These are phyloP conservation scores for Sisymbrium altissimum DNA, from an alignment of 345 rosid genomes.

Conservation along the genomic window DNA sequence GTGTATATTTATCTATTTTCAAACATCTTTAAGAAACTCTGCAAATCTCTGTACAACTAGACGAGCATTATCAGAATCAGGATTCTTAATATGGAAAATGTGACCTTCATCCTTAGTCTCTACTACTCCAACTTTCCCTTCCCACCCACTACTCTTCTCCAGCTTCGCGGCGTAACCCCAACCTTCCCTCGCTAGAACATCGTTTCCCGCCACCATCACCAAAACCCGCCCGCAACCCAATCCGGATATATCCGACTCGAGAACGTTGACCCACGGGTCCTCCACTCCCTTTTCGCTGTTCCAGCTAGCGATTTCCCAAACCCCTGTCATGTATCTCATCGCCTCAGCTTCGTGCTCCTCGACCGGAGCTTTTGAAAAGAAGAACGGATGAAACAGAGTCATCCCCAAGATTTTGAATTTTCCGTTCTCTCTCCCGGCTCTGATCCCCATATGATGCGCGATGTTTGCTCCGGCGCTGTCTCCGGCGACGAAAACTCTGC, in stretches of 20 bases:
- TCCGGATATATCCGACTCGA: conserved; percentile 2
- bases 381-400: conserved; percentile 40
- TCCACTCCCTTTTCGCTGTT: conserved; percentile 31
- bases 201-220: conserved; percentile 22
- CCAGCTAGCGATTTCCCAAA: conserved; percentile 36
- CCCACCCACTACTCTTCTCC: conserved; percentile 40
- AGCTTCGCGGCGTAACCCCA: conserved; percentile 30
- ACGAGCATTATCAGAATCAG: conserved; percentile 22
- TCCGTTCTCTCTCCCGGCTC: conserved; percentile 16
- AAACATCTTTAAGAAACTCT: conserved; percentile 19
- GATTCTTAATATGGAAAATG: conserved; percentile 35
- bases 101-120: conserved; percentile 41
- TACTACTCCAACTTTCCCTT: conserved; percentile 32
- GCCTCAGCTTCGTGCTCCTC: neutral
- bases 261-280: conserved; percentile 38
- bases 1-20: too few relatives aligned
- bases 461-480: conserved; percentile 52
- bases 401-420: conserved; percentile 19
- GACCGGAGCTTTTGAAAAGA: conserved; percentile 34
- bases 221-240: conserved; percentile 30
- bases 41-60: conserved; percentile 9
- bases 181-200: conserved; percentile 35
- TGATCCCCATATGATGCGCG: conserved; percentile 42
- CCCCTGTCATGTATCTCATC: neutral
- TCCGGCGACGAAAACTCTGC: conserved; percentile 37